Evolutionary conservation across 352 stramenopile species (phyloP), one percentile per base, ranked within the genome.

Genomic region (Phytophthora aleatoria): DNA sequence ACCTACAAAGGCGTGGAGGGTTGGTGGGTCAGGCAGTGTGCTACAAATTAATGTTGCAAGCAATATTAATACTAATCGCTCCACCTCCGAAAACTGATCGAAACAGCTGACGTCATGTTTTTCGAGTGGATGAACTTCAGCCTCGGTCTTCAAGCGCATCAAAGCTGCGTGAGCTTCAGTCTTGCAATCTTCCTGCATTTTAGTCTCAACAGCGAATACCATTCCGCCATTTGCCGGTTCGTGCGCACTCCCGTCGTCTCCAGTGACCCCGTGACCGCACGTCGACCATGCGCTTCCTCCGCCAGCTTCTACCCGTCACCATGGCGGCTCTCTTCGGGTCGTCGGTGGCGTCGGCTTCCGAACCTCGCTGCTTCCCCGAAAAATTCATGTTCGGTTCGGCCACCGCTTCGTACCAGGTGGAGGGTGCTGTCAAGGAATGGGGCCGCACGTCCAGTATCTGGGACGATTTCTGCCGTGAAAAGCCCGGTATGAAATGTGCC

Each of bases 371-470:
- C 73, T 85, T 85, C 59, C 73, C 73, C 5, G 45, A 74, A n/a
- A 52, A 57, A 24, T 97, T 97, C 70, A 60, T 90, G 36, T 96
- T 87, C 63, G 92, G 92, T 27, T 76, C 76, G 10, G 89, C 91
- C 15, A 97, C 91, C 10, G 87, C 91, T 1, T 73, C 82, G 30
- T 97, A 96, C 75, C 92, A 98, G 74, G 90, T 98, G 28, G 95
- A 98, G 83, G 95, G 93, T 26, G 92, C 76, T 2, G 69, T 63
- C 27, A 76, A 92, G 35, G 77, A 88, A 39, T 87, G 78, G 30
- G 91, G 89, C 15, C 73, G 89, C n/a, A 88, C 84, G 24, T 49
- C 69, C 51, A 86, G 77, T 62, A 98, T 98, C 57, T 98, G 95
- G 94, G 95, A 98, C 81, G 86, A 82, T 33, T 98, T 91, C 67